Conservation (phyloP, 2,329 filamentous ascomycete genomes). For the Colletotrichum sp. region DNA sequence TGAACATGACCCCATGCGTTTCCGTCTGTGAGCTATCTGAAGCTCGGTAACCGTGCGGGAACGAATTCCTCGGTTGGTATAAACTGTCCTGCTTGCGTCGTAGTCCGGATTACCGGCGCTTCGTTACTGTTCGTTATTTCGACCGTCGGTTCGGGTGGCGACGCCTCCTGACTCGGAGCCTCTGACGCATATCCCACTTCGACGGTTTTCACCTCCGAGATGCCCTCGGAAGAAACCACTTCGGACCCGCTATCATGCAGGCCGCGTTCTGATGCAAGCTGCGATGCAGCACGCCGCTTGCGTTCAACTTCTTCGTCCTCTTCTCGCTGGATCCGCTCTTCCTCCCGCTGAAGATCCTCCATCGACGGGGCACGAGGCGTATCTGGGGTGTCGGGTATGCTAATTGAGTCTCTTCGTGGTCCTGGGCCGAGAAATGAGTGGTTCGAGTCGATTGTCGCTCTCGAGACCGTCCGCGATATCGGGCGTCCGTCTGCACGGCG, state of each 20-base stretch:
- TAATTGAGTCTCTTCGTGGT: constrained; percentile 25
- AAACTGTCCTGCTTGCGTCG: background rate
- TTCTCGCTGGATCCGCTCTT: constrained; percentile 53
- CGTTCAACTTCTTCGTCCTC: constrained; percentile 59
- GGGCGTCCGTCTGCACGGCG: constrained; percentile 41
- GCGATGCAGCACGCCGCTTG: constrained; percentile 56
- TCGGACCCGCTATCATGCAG: constrained; percentile 40
- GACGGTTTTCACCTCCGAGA: constrained; percentile 29
- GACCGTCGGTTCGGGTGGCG: background rate
- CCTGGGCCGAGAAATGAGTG: constrained; percentile 29
- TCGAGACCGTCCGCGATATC: constrained; percentile 59
- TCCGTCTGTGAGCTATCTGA: constrained; percentile 40
- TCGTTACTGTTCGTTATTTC: background rate
- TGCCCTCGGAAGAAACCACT: constrained; percentile 34
- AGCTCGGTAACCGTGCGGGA: constrained; percentile 63
- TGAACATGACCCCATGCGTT: background rate
- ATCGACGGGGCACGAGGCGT: constrained; percentile 48
- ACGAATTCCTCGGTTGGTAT: constrained; percentile 47
- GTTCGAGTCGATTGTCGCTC: constrained; percentile 58
- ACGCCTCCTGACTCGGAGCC: background rate
- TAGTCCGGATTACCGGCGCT: constrained; percentile 3
- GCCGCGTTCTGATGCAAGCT: constrained; percentile 55
- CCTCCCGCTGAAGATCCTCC: constrained; percentile 58
- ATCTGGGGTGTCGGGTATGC: constrained; percentile 36
- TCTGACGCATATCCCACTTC: constrained; percentile 26